Base-by-base conservation (phyloP, 2,329 filamentous ascomycete genomes). In the Pyricularia pennisetigena region DNA sequence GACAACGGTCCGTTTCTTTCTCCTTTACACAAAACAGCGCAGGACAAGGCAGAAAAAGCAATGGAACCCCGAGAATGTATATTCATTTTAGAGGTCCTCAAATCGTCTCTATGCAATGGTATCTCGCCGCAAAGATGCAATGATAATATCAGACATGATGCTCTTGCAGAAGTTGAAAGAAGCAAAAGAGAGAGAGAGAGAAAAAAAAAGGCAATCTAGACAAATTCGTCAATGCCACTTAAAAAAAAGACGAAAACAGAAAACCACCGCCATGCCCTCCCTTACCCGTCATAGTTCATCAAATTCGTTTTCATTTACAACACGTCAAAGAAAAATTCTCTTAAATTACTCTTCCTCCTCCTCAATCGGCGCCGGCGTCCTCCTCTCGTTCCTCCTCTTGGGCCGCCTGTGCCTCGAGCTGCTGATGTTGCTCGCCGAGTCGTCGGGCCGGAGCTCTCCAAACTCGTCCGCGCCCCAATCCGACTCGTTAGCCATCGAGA, bases 361-460 rank as follows among this genome's bases (percentile, higher is more conserved):
- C 73, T 90, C 88, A 68, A 93, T 90, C 6, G 87, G 85, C 16
- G 90, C 90, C 1, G 90, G 90, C 24, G 90, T 92, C 69, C 88
- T 83, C 71, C 90, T 82, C 78, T 92, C 88, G 71, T 85, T 86
- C 73, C 87, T 84, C 74, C 88, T 81, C 82, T 90, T 91, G 61
- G 86, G 89, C 74, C 88, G 82, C 72, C 88, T 83, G 74, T 90
- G 83, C 72, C 90, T 78, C 67, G 88, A 89, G 75, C 88, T 91
- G 74, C 87, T 89, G 69, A 94, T 91, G 75, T 94, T 93, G 78
- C 90, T 93, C 28, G 91, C 91, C 68, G 86, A 90, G 76, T 94
- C 91, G 74, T 94, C 91, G 0, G 91, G 91, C 72, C 88, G 88
- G 65, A 94, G 81, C 73, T 87, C 85, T 63, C 82, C 81, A 67